A percentile compares a stretch with the other conserved stretches of the same genome.
Conservation (phyloP, 768 basidiomycete species). For the Sarcodon sp. region DNA sequence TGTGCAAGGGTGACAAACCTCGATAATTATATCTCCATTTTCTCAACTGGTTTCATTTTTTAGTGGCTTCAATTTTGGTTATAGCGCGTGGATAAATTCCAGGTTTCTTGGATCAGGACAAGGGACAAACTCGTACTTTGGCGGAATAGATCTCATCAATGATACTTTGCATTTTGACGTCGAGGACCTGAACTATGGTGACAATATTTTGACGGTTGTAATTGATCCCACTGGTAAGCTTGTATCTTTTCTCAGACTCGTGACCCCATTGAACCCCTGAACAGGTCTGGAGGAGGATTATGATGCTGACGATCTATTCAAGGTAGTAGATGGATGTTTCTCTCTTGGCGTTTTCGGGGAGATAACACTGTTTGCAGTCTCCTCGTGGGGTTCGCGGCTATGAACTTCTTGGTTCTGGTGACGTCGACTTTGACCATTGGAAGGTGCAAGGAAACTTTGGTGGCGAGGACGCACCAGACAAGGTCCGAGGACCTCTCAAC, state of each 20-base stretch:
- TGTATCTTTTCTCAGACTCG: background rate
- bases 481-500: constrained; percentile 15
- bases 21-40: background rate
- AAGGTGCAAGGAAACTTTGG: constrained; percentile 15
- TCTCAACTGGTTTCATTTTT: background rate
- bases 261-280: background rate
- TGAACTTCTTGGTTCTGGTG: constrained; percentile 10
- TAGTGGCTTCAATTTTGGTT: constrained; percentile 11
- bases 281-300: constrained; percentile 13
- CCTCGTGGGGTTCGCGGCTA: constrained; percentile 18
- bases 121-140: constrained; percentile 11
- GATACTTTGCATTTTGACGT: constrained; percentile 8
- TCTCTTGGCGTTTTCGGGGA: background rate
- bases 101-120: constrained; percentile 11
- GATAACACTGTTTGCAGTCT: constrained; percentile 4
- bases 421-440: constrained; percentile 11
- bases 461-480: constrained; percentile 17
- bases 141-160: constrained; percentile 8
- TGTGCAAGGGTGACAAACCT: constrained; percentile 11
- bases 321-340: constrained; percentile 2
- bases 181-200: constrained; percentile 7
- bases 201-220: constrained; percentile 12
- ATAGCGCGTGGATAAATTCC: constrained; percentile 12
- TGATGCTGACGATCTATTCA: constrained; percentile 10
- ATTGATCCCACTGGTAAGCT: constrained; percentile 11